Evolutionary conservation across 169 alveolate species (phyloP).

Genomic region (Blepharisma undulans): DNA sequence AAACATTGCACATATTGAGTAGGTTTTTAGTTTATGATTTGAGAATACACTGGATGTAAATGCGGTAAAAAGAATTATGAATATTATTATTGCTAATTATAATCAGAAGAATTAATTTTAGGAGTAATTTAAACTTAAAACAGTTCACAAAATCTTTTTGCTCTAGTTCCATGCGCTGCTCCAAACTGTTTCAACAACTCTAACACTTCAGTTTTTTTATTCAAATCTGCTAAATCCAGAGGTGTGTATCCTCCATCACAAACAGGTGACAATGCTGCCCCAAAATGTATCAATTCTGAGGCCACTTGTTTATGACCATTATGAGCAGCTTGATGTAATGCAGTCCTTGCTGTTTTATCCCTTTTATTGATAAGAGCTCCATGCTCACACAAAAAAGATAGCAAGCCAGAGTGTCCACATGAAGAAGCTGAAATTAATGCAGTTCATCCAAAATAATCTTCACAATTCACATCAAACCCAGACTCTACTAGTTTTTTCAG

Average conservation of each 20-base stretch:
- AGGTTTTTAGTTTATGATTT: too few relatives aligned
- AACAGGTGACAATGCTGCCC: slow-evolving; percentile 27
- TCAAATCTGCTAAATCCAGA: neutral
- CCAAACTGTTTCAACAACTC: neutral
- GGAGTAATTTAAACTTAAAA: neutral
- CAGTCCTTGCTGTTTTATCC: slow-evolving; percentile 5
- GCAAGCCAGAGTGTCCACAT: neutral
- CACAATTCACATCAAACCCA: slow-evolving; percentile 10
- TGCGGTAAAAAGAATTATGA: too few relatives aligned
- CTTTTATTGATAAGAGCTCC: slow-evolving; percentile 7
- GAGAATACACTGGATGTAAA: too few relatives aligned
- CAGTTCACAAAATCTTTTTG: neutral
- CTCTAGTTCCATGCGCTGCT: neutral
- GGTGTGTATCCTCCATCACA: slow-evolving; percentile 15
- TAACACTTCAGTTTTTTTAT: neutral
- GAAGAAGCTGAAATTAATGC: slow-evolving; percentile 25
- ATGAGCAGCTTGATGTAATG: slow-evolving; percentile 28
- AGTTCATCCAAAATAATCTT: slow-evolving; percentile 23
- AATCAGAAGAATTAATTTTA: neutral
- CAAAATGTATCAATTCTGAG: neutral
- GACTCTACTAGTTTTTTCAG: neutral
- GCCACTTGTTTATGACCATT: neutral
- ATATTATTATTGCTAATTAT: too few relatives aligned
- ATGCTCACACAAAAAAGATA: neutral
- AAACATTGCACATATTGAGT: too few relatives aligned